Percentiles rank a stretch among this genome's conserved stretches.
phyloP scores from a whole-genome alignment of 2,329 filamentous ascomycete genomes.

The Westerdykella sp. region DNA sequence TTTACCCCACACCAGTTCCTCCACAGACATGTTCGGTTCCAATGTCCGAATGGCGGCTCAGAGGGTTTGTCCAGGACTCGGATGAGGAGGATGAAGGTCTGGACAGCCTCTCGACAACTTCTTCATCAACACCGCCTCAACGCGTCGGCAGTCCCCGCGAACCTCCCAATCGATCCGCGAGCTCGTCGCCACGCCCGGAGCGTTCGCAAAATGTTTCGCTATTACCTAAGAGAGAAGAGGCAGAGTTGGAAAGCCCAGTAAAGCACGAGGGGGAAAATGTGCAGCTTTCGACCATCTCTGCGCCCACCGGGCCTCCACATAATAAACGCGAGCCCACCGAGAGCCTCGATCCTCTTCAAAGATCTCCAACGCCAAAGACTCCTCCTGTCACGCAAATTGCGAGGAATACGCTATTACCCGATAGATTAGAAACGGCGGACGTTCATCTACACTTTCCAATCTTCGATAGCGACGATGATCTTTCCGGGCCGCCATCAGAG shows the following conservation, averaged over 20 bases:
- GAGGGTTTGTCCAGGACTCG: constrained; percentile 47
- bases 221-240: no score
- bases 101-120: constrained; percentile 15
- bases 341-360: constrained; percentile 29
- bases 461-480: constrained; percentile 13
- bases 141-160: constrained; percentile 11
- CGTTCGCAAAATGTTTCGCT: no score
- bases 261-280: not conserved
- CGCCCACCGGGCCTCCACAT: constrained; percentile 6
- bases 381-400: not conserved
- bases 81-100: constrained; percentile 43
- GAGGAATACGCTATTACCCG: no score
- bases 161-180: not conserved
- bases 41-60: constrained; percentile 47
- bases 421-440: not conserved
- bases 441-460: not conserved
- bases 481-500: constrained; percentile 19
- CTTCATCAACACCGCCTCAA: constrained; percentile 13
- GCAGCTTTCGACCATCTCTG: not conserved
- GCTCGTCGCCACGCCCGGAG: no score
- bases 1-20: not conserved
- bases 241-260: not conserved
- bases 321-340: constrained; percentile 7
- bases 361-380: constrained; percentile 8
- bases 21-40: constrained; percentile 32